Evolutionary conservation across 2,329 filamentous ascomycete genomes (phyloP).

Genomic region (Xylariaceae sp.): DNA sequence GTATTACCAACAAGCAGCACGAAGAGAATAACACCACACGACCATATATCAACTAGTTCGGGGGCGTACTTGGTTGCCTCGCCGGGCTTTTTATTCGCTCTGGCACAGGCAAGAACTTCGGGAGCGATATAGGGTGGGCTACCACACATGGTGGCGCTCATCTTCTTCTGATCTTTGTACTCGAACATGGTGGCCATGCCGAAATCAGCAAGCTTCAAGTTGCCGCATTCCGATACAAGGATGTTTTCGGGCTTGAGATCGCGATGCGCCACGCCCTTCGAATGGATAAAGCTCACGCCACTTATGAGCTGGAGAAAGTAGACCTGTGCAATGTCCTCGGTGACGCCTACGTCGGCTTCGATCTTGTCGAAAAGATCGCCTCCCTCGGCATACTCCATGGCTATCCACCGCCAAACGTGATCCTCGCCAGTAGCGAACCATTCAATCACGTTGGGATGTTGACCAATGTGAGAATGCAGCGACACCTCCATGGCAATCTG

Average conservation of each 20-base stretch:
- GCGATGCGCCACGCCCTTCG: slow-evolving; percentile 88
- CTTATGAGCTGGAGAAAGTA: slow-evolving; percentile 91
- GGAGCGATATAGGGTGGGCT: slow-evolving; percentile 97
- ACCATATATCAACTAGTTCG: slow-evolving; percentile 90
- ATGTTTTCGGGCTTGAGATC: slow-evolving; percentile 96
- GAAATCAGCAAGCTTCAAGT: slow-evolving; percentile 94
- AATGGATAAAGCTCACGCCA: slow-evolving; percentile 92
- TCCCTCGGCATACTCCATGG: slow-evolving; percentile 93
- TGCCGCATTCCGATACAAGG: slow-evolving; percentile 74
- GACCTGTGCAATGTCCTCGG: slow-evolving; percentile 88
- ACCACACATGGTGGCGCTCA: slow-evolving; percentile 84
- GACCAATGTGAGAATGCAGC: slow-evolving; percentile 79
- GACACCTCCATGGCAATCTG: slow-evolving; percentile 90
- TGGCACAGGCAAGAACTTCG: slow-evolving; percentile 64
- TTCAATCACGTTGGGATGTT: slow-evolving; percentile 89
- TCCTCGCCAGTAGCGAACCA: slow-evolving; percentile 89
- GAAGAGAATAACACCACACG: slow-evolving; percentile 95
- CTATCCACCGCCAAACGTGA: slow-evolving; percentile 86
- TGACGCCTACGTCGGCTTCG: slow-evolving; percentile 92
- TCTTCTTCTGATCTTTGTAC: slow-evolving; percentile 76
- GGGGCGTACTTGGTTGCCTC: slow-evolving; percentile 60
- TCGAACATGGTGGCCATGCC: slow-evolving; percentile 91
- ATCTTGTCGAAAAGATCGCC: slow-evolving; percentile 99
- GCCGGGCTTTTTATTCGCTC: slow-evolving; percentile 41
- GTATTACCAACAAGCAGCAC: slow-evolving; percentile 94